Evolutionary conservation across 148 eudicot species (phyloP).

Genomic region (Chenopodium album): DNA sequence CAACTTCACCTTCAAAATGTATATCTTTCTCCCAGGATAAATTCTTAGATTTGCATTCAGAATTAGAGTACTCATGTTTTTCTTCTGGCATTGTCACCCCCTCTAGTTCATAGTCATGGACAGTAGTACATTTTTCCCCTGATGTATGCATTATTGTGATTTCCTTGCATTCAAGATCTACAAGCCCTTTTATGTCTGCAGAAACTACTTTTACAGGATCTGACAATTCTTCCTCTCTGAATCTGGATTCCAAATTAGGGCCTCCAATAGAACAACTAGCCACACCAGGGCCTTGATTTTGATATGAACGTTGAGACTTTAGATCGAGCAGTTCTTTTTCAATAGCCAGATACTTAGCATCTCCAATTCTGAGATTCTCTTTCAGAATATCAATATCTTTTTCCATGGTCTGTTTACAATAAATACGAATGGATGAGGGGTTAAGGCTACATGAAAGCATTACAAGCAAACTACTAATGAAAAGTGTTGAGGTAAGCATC

Average conservation of each 20-base stretch:
- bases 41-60: not conserved
- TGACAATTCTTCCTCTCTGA: not conserved
- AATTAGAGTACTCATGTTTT: not conserved
- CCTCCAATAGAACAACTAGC: slow-evolving; percentile 15
- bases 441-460: slow-evolving; percentile 2
- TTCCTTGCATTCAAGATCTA: not conserved
- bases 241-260: slow-evolving; percentile 17
- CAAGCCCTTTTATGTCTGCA: slow-evolving; percentile 1
- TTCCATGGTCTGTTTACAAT: slow-evolving; percentile 51
- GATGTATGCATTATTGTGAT: not conserved
- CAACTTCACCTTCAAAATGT: not conserved
- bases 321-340: slow-evolving; percentile 46
- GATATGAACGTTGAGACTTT: slow-evolving; percentile 36
- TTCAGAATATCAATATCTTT: slow-evolving; percentile 44
- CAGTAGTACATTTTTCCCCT: not conserved
- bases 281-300: slow-evolving; percentile 21
- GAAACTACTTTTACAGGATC: not conserved
- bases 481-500: not conserved
- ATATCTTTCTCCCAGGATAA: not conserved
- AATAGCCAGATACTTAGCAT: slow-evolving; percentile 34
- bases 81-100: not conserved
- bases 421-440: slow-evolving; percentile 13
- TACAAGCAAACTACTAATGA: not conserved
- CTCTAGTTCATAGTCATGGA: not conserved
- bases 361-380: slow-evolving; percentile 38